These are phyloP conservation scores for Cucumis cinereus DNA, from an alignment of 306 rosid genomes.

Conservation along the genomic window DNA sequence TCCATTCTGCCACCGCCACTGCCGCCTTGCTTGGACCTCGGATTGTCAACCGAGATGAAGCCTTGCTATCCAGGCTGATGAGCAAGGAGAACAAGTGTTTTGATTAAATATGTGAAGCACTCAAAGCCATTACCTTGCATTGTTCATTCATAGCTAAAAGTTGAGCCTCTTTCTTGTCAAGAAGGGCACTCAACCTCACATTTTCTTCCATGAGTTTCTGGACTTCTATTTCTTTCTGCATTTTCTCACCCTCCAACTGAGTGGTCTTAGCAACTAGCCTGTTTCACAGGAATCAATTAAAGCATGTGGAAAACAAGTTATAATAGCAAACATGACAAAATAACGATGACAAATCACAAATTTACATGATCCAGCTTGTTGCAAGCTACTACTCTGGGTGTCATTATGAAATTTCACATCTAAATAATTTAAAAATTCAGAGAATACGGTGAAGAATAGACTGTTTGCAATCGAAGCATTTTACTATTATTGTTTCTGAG, in stretches of 20 bases:
- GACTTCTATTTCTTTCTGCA: slow-evolving; percentile 91
- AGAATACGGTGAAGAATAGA: not conserved
- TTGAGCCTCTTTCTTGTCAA: slow-evolving; percentile 99
- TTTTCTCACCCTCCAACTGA: slow-evolving; percentile 93
- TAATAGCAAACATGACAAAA: not conserved
- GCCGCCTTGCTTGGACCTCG: slow-evolving; percentile 7
- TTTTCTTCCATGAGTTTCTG: slow-evolving; percentile 97
- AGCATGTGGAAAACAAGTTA: not conserved
- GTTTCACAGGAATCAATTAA: slow-evolving; percentile 17
- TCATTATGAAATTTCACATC: not conserved
- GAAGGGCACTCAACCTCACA: slow-evolving; percentile 76
- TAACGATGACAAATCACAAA: not conserved
- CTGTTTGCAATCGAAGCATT: not conserved
- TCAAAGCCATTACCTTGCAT: slow-evolving; percentile 98
- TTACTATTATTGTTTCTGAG: not conserved
- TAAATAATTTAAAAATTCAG: not conserved
- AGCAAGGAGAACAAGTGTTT: not conserved
- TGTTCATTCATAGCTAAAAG: slow-evolving; percentile 92
- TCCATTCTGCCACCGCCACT: not conserved
- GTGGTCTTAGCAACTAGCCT: slow-evolving; percentile 84
- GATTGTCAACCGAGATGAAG: slow-evolving; percentile 3
- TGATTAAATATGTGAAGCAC: slow-evolving; percentile 49
- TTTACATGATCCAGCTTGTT: not conserved
- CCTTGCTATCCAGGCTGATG: slow-evolving; percentile 5
- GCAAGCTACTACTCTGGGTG: not conserved